Base-by-base conservation (phyloP, 768 basidiomycete species). In the Trichaptum fuscoviolaceum region DNA sequence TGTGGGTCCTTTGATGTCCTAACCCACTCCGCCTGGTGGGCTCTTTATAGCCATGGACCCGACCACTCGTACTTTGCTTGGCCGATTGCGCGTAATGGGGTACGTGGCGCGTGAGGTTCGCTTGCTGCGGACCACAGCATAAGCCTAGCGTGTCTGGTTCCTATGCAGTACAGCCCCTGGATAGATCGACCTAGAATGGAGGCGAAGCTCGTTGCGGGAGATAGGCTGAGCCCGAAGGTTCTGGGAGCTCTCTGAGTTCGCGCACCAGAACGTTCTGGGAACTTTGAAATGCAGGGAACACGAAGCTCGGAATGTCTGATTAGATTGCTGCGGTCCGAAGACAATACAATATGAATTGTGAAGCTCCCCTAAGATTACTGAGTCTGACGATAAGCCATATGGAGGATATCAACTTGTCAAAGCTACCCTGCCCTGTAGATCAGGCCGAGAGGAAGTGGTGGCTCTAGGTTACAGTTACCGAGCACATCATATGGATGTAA, bases 201-300 rank as follows among this genome's bases (percentile, higher is more conserved):
- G 42, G 42, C 42, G 42, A 52, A 52, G 42, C 42, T 15, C 42
- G 15, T 20, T 6, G 42, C 15, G 42, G 42, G 42, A 52, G 42
- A 52, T 52, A 52, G 42, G 42, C 42, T 12, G 42, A 52, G 20
- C 42, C 42, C 42, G 42, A 52, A 52, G 12, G 42, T 52, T 52
- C 42, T 52, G 42, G 42, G 42, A 52, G 42, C 42, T 52, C 15
- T 52, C 42, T 52, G 42, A 52, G 42, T 52, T 20, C 10, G 42
- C 42, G 42, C 42, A 52, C 42, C 42, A 52, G 42, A 52, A 52
- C 42, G 42, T 52, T 52, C 42, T 52, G 42, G 42, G 42, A 52
- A 52, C 15, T 52, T 52, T 52, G 42, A 52, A 52, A 52, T 36
- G 17, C 35, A 7, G 35, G 35, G 35, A 36, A 36, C 7, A 17